Evolutionary conservation across 2,329 filamentous ascomycete species (phyloP).

Genomic region (Fusarium napiforme): DNA sequence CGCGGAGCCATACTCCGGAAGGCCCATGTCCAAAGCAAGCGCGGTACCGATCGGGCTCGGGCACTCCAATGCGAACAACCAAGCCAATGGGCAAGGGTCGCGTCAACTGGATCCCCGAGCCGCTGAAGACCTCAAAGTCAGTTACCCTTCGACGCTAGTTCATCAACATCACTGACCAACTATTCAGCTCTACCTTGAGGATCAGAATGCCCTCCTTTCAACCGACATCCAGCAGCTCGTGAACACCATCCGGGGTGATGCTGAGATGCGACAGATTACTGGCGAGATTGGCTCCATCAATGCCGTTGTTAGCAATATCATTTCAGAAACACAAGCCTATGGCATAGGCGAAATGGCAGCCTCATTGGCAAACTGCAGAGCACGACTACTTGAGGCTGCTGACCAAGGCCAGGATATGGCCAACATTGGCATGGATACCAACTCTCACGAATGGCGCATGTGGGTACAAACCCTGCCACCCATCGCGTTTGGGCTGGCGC

Average conservation of each 20-base stretch:
- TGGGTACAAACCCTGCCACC: slow-evolving; percentile 80
- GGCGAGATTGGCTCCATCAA: slow-evolving; percentile 78
- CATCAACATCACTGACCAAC: slow-evolving; percentile 5
- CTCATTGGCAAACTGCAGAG: slow-evolving; percentile 70
- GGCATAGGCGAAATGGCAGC: slow-evolving; percentile 64
- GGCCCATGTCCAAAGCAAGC: slow-evolving; percentile 42
- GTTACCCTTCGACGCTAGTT: background rate
- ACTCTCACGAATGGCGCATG: slow-evolving; percentile 67
- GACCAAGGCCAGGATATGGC: slow-evolving; percentile 70
- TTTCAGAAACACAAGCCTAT: slow-evolving; percentile 70
- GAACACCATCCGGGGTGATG: slow-evolving; percentile 73
- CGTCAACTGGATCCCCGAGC: slow-evolving; percentile 53
- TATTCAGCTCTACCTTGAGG: slow-evolving; percentile 77
- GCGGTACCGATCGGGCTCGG: slow-evolving; percentile 53
- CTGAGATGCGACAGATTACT: slow-evolving; percentile 71
- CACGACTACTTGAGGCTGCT: slow-evolving; percentile 72
- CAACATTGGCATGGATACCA: slow-evolving; percentile 57
- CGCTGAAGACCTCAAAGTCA: slow-evolving; percentile 63
- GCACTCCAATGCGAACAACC: slow-evolving; percentile 49
- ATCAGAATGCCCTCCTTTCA: slow-evolving; percentile 82
- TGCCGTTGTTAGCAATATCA: slow-evolving; percentile 75
- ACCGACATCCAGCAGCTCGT: slow-evolving; percentile 86
- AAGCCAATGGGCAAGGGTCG: slow-evolving; percentile 53
- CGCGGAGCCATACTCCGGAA: slow-evolving; percentile 54
- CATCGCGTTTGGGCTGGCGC: slow-evolving; percentile 86